Evolutionary conservation across 2,329 filamentous ascomycete genomes (phyloP).

Genomic region (Remersonia thermophila): DNA sequence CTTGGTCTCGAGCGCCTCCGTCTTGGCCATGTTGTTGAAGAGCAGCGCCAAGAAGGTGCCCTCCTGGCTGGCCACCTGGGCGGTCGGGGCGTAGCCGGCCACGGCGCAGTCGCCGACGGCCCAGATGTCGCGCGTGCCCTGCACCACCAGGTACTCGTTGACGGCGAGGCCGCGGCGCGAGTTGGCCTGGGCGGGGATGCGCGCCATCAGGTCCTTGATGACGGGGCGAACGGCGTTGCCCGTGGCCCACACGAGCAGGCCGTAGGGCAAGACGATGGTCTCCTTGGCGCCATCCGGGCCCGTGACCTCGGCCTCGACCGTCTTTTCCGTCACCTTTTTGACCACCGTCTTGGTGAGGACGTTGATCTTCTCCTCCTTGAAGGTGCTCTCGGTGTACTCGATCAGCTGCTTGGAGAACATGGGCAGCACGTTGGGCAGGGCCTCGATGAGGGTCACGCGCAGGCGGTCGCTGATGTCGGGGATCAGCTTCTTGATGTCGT

Average conservation of each 20-base stretch:
- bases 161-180: slow-evolving; percentile 89
- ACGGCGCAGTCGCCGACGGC: slow-evolving; percentile 95
- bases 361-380: slow-evolving; percentile 96
- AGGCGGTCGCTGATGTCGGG: slow-evolving; percentile 92
- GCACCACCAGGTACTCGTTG: slow-evolving; percentile 97
- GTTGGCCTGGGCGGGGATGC: slow-evolving; percentile 89
- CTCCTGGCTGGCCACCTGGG: slow-evolving; percentile 92
- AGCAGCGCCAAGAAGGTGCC: slow-evolving; percentile 87
- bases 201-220: slow-evolving; percentile 79
- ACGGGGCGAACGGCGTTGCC: slow-evolving; percentile 87
- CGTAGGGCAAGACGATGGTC: slow-evolving; percentile 74
- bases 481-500: slow-evolving; percentile 95
- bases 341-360: slow-evolving; percentile 99
- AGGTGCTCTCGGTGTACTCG: slow-evolving; percentile 97
- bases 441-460: slow-evolving; percentile 94
- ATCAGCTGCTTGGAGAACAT: slow-evolving; percentile 99
- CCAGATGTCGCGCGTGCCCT: slow-evolving; percentile 95
- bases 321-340: slow-evolving; percentile 88
- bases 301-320: slow-evolving; percentile 78
- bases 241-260: slow-evolving; percentile 94
- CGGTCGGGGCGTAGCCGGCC: slow-evolving; percentile 93
- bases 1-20: slow-evolving; percentile 65
- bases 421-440: slow-evolving; percentile 87
- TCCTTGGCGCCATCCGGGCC: slow-evolving; percentile 76
- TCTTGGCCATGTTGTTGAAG: slow-evolving; percentile 99